Conservation (phyloP, 495 filamentous ascomycete genomes). For the Zalerion maritima region DNA sequence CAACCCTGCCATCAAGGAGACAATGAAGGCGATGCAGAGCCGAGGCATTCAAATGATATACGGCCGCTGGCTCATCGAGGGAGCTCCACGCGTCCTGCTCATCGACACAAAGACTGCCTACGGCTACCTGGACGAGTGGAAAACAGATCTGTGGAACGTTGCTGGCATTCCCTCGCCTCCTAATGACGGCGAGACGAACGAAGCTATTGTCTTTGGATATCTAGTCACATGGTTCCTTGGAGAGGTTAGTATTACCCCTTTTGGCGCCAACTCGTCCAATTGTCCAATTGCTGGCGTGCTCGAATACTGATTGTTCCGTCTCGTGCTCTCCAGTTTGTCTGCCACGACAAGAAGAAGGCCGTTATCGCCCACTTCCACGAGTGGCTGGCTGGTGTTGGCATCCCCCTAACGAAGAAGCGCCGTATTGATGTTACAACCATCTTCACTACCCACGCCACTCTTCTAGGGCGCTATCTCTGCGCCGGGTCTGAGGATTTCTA, state of each 20-base stretch:
- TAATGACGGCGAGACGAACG: constrained; percentile 88
- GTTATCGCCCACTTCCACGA: constrained; percentile 98
- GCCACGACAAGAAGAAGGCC: constrained; percentile 75
- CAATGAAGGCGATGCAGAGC: constrained; percentile 78
- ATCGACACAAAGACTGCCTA: constrained; percentile 93
- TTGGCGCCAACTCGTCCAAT: background rate
- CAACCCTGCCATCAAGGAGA: constrained; percentile 62
- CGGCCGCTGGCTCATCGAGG: constrained; percentile 95
- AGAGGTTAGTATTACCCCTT: constrained; percentile 46
- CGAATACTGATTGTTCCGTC: constrained; percentile 9
- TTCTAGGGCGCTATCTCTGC: constrained; percentile 90
- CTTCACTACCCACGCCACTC: constrained; percentile 94
- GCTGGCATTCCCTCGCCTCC: constrained; percentile 86
- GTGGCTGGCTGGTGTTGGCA: constrained; percentile 93
- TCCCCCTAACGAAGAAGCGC: constrained; percentile 82
- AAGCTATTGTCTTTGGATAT: constrained; percentile 95
- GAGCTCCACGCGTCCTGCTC: constrained; percentile 80
- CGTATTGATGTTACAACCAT: constrained; percentile 96
- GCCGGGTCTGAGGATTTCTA: constrained; percentile 98
- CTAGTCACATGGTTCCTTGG: constrained; percentile 96
- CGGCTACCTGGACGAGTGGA: constrained; percentile 89
- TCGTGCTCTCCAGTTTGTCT: constrained; percentile 74
- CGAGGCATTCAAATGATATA: constrained; percentile 85
- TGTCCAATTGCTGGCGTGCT: constrained; percentile 10
- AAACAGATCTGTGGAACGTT: constrained; percentile 83